Percentiles rank a stretch among this genome's conserved stretches.
phyloP scores from a whole-genome alignment of 768 basidiomycete genomes.

The Lentinus brumalis region DNA sequence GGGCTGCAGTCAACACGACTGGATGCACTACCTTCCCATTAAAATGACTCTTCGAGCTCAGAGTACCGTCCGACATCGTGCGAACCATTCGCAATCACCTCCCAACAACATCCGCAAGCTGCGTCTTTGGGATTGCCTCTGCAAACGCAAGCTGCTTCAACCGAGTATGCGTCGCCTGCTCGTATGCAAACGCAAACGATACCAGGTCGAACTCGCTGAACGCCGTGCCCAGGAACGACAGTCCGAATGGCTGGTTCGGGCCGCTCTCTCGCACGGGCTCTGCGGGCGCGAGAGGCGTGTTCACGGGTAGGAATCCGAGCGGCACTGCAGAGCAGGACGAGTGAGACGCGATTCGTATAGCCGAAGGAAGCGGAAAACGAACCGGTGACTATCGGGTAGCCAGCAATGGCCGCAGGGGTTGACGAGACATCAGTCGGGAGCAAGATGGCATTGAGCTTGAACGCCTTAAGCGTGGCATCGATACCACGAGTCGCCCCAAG shows the following conservation, averaged over 20 bases:
- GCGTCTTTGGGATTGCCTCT: slow-evolving; percentile 59
- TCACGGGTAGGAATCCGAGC: slow-evolving; percentile 41
- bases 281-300: slow-evolving; percentile 33
- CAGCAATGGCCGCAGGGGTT: slow-evolving; percentile 34
- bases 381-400: slow-evolving; percentile 40
- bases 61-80: too few species aligned
- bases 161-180: slow-evolving; percentile 58
- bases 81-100: neutral
- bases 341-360: neutral
- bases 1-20: too few species aligned
- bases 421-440: slow-evolving; percentile 23
- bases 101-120: slow-evolving; percentile 39
- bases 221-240: slow-evolving; percentile 47
- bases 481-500: slow-evolving; percentile 31
- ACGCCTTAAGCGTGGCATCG: slow-evolving; percentile 28
- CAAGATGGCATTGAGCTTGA: slow-evolving; percentile 32
- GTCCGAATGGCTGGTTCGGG: slow-evolving; percentile 37
- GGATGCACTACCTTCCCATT: neutral
- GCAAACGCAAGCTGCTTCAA: slow-evolving; percentile 49
- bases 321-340: slow-evolving; percentile 28
- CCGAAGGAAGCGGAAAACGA: neutral
- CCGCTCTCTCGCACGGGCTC: slow-evolving; percentile 38
- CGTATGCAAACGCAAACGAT: slow-evolving; percentile 48
- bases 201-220: slow-evolving; percentile 47
- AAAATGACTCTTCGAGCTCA: too few species aligned